A percentile compares a stretch with the other conserved stretches of the same genome.
These are phyloP conservation scores for Sporisorium graminicola DNA, from an alignment of 1,284 basidiomycete species.

Conservation along the genomic window DNA sequence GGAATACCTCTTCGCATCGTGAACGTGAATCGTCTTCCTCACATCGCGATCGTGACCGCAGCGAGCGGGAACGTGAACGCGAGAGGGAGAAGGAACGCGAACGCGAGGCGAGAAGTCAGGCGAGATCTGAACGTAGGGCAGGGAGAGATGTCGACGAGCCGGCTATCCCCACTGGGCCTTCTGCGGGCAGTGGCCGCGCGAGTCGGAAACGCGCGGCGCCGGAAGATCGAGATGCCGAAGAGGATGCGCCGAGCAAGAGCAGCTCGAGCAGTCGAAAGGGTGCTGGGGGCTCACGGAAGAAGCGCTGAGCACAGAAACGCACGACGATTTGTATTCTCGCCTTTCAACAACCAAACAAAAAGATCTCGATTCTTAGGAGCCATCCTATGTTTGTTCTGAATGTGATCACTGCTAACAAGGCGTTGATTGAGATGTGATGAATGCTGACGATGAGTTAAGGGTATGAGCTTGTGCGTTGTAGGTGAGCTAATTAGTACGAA, in stretches of 20 bases:
- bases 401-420: too few species aligned
- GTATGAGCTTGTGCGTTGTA: not conserved
- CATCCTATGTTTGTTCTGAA: too few species aligned
- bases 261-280: conserved; percentile 14
- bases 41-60: conserved; percentile 16
- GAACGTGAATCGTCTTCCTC: conserved; percentile 26
- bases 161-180: conserved; percentile 16
- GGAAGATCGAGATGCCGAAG: conserved; percentile 39
- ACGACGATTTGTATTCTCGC: not conserved
- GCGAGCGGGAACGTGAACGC: conserved; percentile 30
- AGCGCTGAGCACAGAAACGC: conserved; percentile 10
- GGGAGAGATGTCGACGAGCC: conserved; percentile 39
- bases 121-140: conserved; percentile 37
- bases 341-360: too few species aligned
- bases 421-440: not conserved
- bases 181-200: conserved; percentile 12
- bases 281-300: conserved; percentile 12
- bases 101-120: conserved; percentile 38
- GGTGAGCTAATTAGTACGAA: conserved; percentile 19
- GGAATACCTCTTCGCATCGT: conserved; percentile 18
- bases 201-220: conserved; percentile 40
- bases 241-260: conserved; percentile 9
- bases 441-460: conserved; percentile 4
- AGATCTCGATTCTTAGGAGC: not conserved
- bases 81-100: conserved; percentile 37